Base-by-base conservation (phyloP, 495 filamentous ascomycete genomes). In the Daldinia loculata region DNA sequence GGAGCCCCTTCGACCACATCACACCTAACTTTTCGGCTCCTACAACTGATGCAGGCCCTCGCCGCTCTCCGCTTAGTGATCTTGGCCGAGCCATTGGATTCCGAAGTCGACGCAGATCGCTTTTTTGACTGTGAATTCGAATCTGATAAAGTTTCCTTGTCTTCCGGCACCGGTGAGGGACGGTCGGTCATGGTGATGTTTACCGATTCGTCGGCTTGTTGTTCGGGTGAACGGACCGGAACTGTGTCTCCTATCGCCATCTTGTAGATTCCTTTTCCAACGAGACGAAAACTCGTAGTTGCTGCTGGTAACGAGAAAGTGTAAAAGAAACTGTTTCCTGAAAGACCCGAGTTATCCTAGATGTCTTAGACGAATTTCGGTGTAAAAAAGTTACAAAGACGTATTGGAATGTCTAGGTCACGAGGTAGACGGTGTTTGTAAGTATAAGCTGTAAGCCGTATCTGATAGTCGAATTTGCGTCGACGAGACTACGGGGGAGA, bases 11-110 rank as follows among this genome's bases (percentile, higher is more conserved):
- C 92, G 50, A 94, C 92, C 66, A 97, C 94, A 82, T 97, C 93
- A 81, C 94, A 97, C 53, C 94, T 86, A n/a, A 97, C 94, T 79
- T 97, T 97, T 72, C 94, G 89, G 26, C 91, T 87, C 60, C 94
- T 86, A 75, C 94, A 97, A 70, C 90, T 92, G 71, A 92, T 91
- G 76, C 94, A 97, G 24, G 94, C 94, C 61, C 94, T 91, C 6
- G 93, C 91, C 3, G 94, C 94, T 69, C 94, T 86, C 60, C 94
- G 83, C 79, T 97, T 97, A 26, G 80, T 79, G 6, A 78, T 67
- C 66, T 84, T 85, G 19, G 67, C 58, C 19, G 74, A 34, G 41
- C 72, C 74, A 71, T 67, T 75, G 36, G 74, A 69, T 56, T 76
- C 69, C 19, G 73, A 57, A 27, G 66, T 71, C 9, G 76, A 61